These are phyloP conservation scores for Pythium brachiatum DNA, from an alignment of 352 stramenopile genomes.

Conservation along the genomic window DNA sequence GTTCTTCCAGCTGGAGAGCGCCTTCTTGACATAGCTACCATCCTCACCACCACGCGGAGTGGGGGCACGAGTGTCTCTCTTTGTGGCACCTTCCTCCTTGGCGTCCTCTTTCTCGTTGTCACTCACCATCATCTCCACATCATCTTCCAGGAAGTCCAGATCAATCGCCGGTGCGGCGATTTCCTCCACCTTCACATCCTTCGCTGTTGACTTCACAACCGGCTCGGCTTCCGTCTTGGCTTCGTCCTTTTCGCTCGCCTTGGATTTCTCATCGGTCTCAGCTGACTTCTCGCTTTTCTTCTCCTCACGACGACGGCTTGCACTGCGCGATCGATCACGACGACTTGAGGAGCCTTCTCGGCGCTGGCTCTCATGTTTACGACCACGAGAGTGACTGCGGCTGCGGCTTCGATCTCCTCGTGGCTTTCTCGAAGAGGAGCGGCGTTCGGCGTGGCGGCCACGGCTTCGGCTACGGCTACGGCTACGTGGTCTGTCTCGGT, in stretches of 20 bases:
- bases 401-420: conserved; percentile 52
- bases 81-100: conserved; percentile 27
- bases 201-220: conserved; percentile 25
- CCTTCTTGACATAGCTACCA: conserved; percentile 28
- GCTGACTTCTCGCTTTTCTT: conserved; percentile 30
- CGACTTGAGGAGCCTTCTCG: conserved; percentile 25
- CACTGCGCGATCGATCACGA: conserved; percentile 42
- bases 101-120: conserved; percentile 31
- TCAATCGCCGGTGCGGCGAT: conserved; percentile 81
- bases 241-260: conserved; percentile 34
- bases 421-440: conserved; percentile 25
- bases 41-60: conserved; percentile 25
- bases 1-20: conserved; percentile 31
- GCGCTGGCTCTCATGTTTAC: conserved; percentile 32
- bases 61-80: conserved; percentile 34
- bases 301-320: conserved; percentile 33
- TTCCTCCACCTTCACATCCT: conserved; percentile 77
- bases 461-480: conserved; percentile 37
- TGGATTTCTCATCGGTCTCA: conserved; percentile 27
- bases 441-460: conserved; percentile 14
- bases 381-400: conserved; percentile 42
- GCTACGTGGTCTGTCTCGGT: conserved; percentile 27
- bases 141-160: conserved; percentile 78
- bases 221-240: conserved; percentile 26
- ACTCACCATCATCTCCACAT: conserved; percentile 38